Conservation (phyloP, 164 flowering plant genomes). For the Magnolia sinica region DNA sequence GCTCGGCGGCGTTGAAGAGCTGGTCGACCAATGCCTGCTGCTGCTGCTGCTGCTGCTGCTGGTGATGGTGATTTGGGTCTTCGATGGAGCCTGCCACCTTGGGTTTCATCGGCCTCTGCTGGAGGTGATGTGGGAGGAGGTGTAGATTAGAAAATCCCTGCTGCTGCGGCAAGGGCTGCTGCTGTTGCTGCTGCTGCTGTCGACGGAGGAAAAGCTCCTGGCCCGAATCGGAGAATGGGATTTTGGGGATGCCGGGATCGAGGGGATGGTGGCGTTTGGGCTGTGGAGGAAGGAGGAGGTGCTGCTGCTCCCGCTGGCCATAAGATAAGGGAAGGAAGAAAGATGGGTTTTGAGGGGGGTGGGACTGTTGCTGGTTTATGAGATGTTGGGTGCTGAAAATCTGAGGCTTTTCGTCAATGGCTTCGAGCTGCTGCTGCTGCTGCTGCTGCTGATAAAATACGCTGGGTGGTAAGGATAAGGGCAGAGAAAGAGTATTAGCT, state of each 20-base stretch:
- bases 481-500: conserved; percentile 25
- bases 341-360: conserved; percentile 41
- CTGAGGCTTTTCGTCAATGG: conserved; percentile 56
- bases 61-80: conserved; percentile 34
- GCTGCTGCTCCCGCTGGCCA: conserved; percentile 44
- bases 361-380: conserved; percentile 44
- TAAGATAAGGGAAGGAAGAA: conserved; percentile 45
- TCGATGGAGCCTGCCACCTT: conserved; percentile 33
- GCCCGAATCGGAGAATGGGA: conserved; percentile 38
- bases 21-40: conserved; percentile 61
- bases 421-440: conserved; percentile 25
- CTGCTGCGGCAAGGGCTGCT: conserved; percentile 15
- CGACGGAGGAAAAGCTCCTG: conserved; percentile 38
- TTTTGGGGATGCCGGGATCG: conserved; percentile 27
- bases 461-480: conserved; percentile 25
- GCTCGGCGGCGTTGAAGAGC: conserved; percentile 80
- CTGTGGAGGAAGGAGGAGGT: conserved; percentile 41
- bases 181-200: conserved; percentile 20
- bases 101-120: conserved; percentile 35
- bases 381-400: conserved; percentile 42
- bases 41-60: conserved; percentile 37
- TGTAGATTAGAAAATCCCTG: conserved; percentile 19
- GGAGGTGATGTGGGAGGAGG: conserved; percentile 39
- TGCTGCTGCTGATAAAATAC: conserved; percentile 27
- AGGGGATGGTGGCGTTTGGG: conserved; percentile 51